Percentiles rank a stretch among this genome's conserved stretches.
phyloP scores from a whole-genome alignment of 73 alveolate species.

The Stentor roeselii region DNA sequence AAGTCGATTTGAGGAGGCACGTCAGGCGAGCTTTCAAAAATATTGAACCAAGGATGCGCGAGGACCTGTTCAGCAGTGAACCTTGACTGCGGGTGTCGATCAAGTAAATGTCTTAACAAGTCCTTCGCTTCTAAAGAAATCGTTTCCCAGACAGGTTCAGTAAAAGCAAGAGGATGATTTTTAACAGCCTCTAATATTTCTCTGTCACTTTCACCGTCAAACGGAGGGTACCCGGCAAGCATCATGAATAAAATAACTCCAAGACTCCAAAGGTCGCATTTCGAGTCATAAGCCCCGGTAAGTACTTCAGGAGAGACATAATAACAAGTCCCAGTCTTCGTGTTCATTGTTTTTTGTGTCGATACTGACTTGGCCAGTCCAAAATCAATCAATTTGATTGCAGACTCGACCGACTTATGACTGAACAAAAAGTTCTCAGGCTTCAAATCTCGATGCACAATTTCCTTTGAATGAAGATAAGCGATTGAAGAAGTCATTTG shows the following conservation, averaged over 20 bases:
- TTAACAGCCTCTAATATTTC: conserved; percentile 58
- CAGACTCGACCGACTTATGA: conserved; percentile 55
- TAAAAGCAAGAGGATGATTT: conserved; percentile 43
- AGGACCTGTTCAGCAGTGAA: conserved; percentile 10
- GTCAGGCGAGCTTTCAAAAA: background rate
- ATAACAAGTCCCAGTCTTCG: conserved; percentile 76
- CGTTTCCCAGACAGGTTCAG: conserved; percentile 47
- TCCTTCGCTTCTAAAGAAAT: conserved; percentile 53
- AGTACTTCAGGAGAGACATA: conserved; percentile 90
- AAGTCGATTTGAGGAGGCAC: background rate
- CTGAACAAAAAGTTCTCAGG: conserved; percentile 78
- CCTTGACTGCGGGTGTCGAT: conserved; percentile 30
- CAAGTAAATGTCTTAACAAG: conserved; percentile 46
- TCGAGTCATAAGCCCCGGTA: conserved; percentile 60
- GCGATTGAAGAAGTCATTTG: conserved; percentile 54
- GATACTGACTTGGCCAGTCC: conserved; percentile 60
- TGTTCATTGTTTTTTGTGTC: conserved; percentile 35
- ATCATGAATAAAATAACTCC: conserved; percentile 82
- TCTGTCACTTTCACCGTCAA: conserved; percentile 72
- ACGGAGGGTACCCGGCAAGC: conserved; percentile 83
- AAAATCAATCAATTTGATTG: conserved; percentile 77
- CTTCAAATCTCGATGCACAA: conserved; percentile 71
- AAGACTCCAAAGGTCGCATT: conserved; percentile 86
- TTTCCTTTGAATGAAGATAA: conserved; percentile 46
- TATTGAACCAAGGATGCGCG: conserved; percentile 23